phyloP scores from a whole-genome alignment of 768 basidiomycete genomes.

The Tricholoma hemisulphureum region DNA sequence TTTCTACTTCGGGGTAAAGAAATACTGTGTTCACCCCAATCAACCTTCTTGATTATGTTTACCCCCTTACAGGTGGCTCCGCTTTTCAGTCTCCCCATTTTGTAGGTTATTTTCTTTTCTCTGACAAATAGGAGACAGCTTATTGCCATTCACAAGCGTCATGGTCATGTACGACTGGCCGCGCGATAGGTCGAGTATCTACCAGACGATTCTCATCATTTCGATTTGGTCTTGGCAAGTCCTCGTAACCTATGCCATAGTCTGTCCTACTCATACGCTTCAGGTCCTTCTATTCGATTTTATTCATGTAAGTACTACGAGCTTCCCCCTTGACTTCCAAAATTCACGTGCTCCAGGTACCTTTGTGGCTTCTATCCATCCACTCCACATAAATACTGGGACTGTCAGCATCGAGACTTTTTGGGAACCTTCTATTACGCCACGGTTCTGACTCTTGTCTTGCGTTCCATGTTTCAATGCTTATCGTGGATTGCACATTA shows the following conservation, averaged over 20 bases:
- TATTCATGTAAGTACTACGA: slow-evolving; percentile 44
- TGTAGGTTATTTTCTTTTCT: slow-evolving; percentile 34
- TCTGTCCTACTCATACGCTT: slow-evolving; percentile 10
- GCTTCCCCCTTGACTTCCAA: neutral
- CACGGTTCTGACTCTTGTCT: slow-evolving; percentile 26
- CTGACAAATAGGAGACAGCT: neutral
- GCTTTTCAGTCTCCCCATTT: slow-evolving; percentile 56
- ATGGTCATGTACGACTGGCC: slow-evolving; percentile 76
- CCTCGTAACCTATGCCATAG: neutral
- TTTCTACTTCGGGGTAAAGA: slow-evolving; percentile 56
- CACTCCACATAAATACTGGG: slow-evolving; percentile 19
- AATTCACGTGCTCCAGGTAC: slow-evolving; percentile 25
- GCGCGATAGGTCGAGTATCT: slow-evolving; percentile 52
- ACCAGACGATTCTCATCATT: slow-evolving; percentile 58
- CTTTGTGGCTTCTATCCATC: slow-evolving; percentile 42
- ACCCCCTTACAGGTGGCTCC: slow-evolving; percentile 41
- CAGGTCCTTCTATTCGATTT: slow-evolving; percentile 60
- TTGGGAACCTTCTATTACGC: slow-evolving; percentile 48
- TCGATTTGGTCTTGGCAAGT: slow-evolving; percentile 67
- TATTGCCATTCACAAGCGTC: slow-evolving; percentile 26
- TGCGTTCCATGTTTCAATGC: slow-evolving; percentile 2
- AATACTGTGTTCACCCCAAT: slow-evolving; percentile 9
- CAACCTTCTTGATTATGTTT: neutral
- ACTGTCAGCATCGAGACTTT: slow-evolving; percentile 46
- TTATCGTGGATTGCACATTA: slow-evolving; percentile 8